These are phyloP conservation scores for Chaetomidium leptoderma DNA, from an alignment of 495 filamentous ascomycete genomes.

Conservation along the genomic window DNA sequence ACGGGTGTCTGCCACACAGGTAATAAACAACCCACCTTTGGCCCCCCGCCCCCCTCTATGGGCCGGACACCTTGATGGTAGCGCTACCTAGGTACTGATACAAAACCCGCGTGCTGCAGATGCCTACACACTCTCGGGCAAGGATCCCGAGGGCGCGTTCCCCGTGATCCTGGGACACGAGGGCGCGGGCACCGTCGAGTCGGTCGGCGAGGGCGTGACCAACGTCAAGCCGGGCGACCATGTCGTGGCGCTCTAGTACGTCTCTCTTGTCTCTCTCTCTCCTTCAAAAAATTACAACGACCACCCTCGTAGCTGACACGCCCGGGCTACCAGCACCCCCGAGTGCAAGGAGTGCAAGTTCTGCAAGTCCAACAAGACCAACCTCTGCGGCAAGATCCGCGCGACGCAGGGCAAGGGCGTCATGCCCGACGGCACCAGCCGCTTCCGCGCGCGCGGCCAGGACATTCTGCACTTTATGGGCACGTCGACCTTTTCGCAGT, in stretches of 20 bases:
- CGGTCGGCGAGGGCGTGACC: slow-evolving; percentile 91
- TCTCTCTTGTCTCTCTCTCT: neutral
- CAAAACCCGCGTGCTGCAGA: too few relatives aligned
- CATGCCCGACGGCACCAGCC: slow-evolving; percentile 95
- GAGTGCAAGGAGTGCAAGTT: slow-evolving; percentile 99
- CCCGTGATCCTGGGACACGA: slow-evolving; percentile 95
- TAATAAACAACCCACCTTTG: slow-evolving; percentile 35
- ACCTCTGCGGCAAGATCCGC: slow-evolving; percentile 98
- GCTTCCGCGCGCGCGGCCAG: slow-evolving; percentile 91
- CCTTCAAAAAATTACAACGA: slow-evolving; percentile 12
- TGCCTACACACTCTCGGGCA: slow-evolving; percentile 96
- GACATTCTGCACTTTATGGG: slow-evolving; percentile 98
- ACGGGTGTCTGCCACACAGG: slow-evolving; percentile 98
- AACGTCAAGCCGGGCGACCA: slow-evolving; percentile 88
- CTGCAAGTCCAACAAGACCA: slow-evolving; percentile 98
- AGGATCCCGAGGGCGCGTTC: slow-evolving; percentile 97
- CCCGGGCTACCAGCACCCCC: slow-evolving; percentile 65
- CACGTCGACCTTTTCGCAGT: slow-evolving; percentile 96
- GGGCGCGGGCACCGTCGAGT: slow-evolving; percentile 95
- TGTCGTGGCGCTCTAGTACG: slow-evolving; percentile 93
- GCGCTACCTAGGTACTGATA: neutral
- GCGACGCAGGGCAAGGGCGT: slow-evolving; percentile 93
- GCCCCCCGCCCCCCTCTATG: neutral
- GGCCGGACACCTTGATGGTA: slow-evolving; percentile 13
- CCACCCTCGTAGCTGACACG: slow-evolving; percentile 3